Conservation (phyloP, 192 early-diverging fungal genomes). For the Chytriomyces sp. region DNA sequence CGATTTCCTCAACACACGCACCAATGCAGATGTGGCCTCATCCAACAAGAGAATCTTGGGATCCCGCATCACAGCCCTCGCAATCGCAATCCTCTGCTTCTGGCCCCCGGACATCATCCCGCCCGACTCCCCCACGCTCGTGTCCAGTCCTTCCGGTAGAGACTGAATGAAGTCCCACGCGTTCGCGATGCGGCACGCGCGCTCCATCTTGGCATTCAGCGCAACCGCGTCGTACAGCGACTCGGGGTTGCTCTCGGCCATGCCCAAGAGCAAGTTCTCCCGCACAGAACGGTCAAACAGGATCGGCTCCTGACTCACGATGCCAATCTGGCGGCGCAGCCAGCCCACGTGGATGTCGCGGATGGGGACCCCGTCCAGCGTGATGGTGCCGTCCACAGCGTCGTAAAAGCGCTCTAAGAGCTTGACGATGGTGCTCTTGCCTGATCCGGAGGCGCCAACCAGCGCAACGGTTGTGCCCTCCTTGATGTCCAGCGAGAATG, state of each 20-base stretch:
- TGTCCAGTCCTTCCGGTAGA: conserved; percentile 80
- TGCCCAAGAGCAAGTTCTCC: conserved; percentile 74
- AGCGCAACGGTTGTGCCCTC: conserved; percentile 82
- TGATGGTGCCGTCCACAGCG: conserved; percentile 56
- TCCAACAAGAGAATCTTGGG: conserved; percentile 75
- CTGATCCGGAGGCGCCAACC: conserved; percentile 79
- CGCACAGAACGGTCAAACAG: conserved; percentile 75
- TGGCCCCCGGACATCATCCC: conserved; percentile 80
- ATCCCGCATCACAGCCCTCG: conserved; percentile 82
- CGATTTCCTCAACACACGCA: too few species aligned
- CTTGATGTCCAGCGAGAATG: conserved; percentile 56
- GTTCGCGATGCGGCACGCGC: conserved; percentile 60
- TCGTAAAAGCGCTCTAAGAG: conserved; percentile 55
- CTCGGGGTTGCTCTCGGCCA: conserved; percentile 71
- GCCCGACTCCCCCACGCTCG: conserved; percentile 77
- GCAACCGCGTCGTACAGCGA: conserved; percentile 46
- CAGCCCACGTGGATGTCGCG: conserved; percentile 79
- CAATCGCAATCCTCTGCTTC: conserved; percentile 96
- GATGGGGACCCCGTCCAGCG: conserved; percentile 79
- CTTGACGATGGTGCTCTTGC: conserved; percentile 75
- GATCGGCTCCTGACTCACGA: conserved; percentile 91
- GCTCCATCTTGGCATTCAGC: conserved; percentile 41
- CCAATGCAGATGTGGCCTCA: conserved; percentile 59
- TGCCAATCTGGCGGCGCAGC: conserved; percentile 82
- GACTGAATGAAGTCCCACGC: conserved; percentile 82